Percentiles rank a stretch among this genome's conserved stretches.
phyloP scores from a whole-genome alignment of 2,329 filamentous ascomycete genomes.

The Pseudogymnoascus verrucosus region DNA sequence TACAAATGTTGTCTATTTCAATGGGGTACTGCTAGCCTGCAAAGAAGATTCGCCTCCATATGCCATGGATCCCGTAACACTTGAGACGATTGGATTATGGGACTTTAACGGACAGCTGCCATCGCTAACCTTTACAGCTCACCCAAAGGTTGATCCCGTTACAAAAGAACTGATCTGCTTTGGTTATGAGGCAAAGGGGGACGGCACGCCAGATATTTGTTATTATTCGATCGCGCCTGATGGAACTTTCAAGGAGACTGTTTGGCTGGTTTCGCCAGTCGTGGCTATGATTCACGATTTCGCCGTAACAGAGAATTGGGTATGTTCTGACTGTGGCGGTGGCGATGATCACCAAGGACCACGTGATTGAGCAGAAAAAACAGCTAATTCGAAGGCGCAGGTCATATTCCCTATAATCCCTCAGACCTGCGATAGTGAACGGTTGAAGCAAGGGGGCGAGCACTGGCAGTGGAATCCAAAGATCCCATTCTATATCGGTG shows the following conservation, averaged over 20 bases:
- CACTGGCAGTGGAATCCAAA: constrained; percentile 46
- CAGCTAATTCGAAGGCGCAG: neutral
- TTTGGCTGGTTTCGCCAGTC: constrained; percentile 40
- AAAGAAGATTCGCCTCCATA: constrained; percentile 47
- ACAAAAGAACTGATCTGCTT: constrained; percentile 43
- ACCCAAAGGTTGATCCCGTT: constrained; percentile 42
- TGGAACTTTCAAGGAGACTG: constrained; percentile 36
- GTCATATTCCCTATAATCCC: constrained; percentile 38
- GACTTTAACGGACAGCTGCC: constrained; percentile 41
- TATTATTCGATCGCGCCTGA: constrained; percentile 37
- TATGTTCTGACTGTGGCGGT: too few relatives aligned
- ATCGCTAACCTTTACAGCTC: constrained; percentile 40
- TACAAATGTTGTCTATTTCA: constrained; percentile 50
- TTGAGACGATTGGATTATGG: constrained; percentile 38
- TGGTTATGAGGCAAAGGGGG: constrained; percentile 40
- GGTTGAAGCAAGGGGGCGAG: constrained; percentile 37
- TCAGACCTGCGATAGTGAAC: constrained; percentile 36
- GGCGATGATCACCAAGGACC: too few relatives aligned
- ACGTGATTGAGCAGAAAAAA: constrained; percentile 15
- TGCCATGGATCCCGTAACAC: constrained; percentile 37
- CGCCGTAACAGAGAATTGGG: constrained; percentile 38
- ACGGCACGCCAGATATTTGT: constrained; percentile 36
- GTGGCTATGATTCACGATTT: constrained; percentile 45
- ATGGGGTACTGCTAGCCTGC: constrained; percentile 42
- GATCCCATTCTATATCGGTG: constrained; percentile 43